Evolutionary conservation across 805 yeast species (phyloP).

Genomic region (Candida broadrunensis): DNA sequence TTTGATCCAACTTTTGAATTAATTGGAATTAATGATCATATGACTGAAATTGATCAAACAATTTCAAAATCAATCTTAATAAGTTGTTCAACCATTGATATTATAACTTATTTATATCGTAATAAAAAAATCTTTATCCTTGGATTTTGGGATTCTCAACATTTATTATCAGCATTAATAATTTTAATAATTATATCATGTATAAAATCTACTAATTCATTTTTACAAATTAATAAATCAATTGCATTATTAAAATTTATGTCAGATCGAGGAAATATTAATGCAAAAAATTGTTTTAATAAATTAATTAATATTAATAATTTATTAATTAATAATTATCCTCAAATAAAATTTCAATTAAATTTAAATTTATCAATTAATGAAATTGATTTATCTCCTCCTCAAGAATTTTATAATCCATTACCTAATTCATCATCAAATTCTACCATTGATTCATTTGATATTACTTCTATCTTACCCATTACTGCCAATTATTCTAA

Average conservation of each 20-base stretch:
- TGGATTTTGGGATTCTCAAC: slow-evolving; percentile 42
- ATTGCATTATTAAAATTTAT: slow-evolving; percentile 30
- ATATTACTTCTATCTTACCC: background rate
- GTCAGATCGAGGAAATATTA: slow-evolving; percentile 33
- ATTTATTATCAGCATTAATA: slow-evolving; percentile 31
- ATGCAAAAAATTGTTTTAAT: slow-evolving; percentile 28
- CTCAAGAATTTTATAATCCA: background rate
- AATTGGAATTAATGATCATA: background rate
- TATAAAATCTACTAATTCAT: slow-evolving; percentile 7
- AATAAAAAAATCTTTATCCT: slow-evolving; percentile 25
- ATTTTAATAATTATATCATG: slow-evolving; percentile 22
- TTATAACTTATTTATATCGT: slow-evolving; percentile 24
- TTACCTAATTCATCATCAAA: background rate
- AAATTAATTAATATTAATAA: slow-evolving; percentile 26
- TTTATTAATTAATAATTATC: background rate
- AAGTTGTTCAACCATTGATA: slow-evolving; percentile 28
- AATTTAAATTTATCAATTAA: slow-evolving; percentile 2
- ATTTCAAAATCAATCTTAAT: slow-evolving; percentile 26
- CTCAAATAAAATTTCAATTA: background rate
- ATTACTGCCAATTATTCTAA: background rate
- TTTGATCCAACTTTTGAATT: slow-evolving; percentile 23
- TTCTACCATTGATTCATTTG: background rate
- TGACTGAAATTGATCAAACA: slow-evolving; percentile 19
- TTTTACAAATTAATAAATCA: slow-evolving; percentile 19
- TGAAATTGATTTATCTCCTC: background rate